Percentiles rank a stretch among this genome's conserved stretches.
Evolutionary conservation across 2,329 filamentous ascomycete species (phyloP).

Genomic region (Cordyceps fumosorosea): DNA sequence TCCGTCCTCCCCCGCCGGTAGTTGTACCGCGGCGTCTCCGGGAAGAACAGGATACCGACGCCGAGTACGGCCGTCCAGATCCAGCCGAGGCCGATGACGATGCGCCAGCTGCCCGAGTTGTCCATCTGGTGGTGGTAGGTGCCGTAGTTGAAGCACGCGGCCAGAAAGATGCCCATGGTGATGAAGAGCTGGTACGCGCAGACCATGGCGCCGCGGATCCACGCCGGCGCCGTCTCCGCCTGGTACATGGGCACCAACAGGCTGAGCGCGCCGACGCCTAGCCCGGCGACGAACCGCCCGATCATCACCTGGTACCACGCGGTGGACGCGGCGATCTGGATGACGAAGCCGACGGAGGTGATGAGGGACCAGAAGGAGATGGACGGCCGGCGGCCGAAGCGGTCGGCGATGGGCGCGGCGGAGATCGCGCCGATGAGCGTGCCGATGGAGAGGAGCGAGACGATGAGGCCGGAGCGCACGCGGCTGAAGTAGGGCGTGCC

Average conservation of each 20-base stretch:
- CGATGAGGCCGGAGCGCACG: constrained; percentile 52
- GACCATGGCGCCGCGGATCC: constrained; percentile 60
- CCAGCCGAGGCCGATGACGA: constrained; percentile 50
- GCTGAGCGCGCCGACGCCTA: constrained; percentile 60
- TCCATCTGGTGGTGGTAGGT: constrained; percentile 40
- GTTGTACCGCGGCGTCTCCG: constrained; percentile 46
- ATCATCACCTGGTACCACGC: constrained; percentile 61
- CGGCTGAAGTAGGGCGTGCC: constrained; percentile 41
- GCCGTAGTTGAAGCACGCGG: constrained; percentile 56
- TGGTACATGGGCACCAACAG: constrained; percentile 68
- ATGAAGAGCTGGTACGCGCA: constrained; percentile 66
- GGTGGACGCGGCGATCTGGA: constrained; percentile 51
- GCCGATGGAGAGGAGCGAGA: constrained; percentile 52
- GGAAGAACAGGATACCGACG: constrained; percentile 42
- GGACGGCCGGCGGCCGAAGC: constrained; percentile 54
- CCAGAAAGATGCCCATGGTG: constrained; percentile 59
- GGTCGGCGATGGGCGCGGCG: constrained; percentile 58
- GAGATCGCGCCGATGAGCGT: constrained; percentile 54
- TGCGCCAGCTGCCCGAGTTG: constrained; percentile 51
- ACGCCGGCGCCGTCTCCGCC: constrained; percentile 61
- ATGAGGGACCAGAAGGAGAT: constrained; percentile 57
- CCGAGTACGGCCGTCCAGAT: constrained; percentile 43
- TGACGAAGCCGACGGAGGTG: constrained; percentile 59
- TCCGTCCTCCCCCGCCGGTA: constrained; percentile 42
- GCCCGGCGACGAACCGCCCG: constrained; percentile 57